Conservation (phyloP, 495 filamentous ascomycete genomes). For the Xylona heveae region DNA sequence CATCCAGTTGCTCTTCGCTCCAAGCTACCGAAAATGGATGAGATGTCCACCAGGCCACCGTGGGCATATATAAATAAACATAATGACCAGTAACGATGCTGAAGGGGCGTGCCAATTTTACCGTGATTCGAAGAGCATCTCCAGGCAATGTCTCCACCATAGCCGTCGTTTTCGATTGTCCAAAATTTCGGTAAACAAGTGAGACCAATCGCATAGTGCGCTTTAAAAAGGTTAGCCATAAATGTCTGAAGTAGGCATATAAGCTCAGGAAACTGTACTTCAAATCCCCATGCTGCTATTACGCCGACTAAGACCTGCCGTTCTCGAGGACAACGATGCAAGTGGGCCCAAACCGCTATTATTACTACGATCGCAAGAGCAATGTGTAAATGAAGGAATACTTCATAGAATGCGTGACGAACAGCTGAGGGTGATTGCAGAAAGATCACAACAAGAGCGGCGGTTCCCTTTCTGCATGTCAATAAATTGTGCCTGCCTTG, state of each 20-base stretch:
- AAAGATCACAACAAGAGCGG: slow-evolving; percentile 37
- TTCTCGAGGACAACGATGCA: too few relatives aligned
- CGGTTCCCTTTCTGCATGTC: slow-evolving; percentile 24
- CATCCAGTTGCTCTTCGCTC: slow-evolving; percentile 34
- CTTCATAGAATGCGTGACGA: slow-evolving; percentile 80
- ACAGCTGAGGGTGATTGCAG: slow-evolving; percentile 57
- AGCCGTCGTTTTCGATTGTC: slow-evolving; percentile 27
- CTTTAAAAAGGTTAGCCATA: slow-evolving; percentile 19
- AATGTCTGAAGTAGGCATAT: too few relatives aligned
- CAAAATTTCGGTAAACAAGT: slow-evolving; percentile 33
- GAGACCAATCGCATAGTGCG: slow-evolving; percentile 31
- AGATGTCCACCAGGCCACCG: slow-evolving; percentile 44
- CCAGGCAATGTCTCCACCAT: slow-evolving; percentile 42
- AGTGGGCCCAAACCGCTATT: slow-evolving; percentile 26
- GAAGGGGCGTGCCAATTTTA: slow-evolving; percentile 59
- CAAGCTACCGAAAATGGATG: slow-evolving; percentile 49
- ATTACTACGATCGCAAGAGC: slow-evolving; percentile 38
- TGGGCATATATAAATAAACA: slow-evolving; percentile 64
- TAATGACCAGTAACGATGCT: slow-evolving; percentile 55
- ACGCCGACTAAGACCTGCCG: background rate
- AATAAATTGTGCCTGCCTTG: slow-evolving; percentile 6
- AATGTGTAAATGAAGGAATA: slow-evolving; percentile 65
- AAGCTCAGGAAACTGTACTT: slow-evolving; percentile 1
- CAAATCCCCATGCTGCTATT: slow-evolving; percentile 1
- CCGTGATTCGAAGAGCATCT: slow-evolving; percentile 44